These are phyloP conservation scores for Claviceps humidiphila DNA, from an alignment of 2,329 filamentous ascomycete genomes.

Conservation along the genomic window DNA sequence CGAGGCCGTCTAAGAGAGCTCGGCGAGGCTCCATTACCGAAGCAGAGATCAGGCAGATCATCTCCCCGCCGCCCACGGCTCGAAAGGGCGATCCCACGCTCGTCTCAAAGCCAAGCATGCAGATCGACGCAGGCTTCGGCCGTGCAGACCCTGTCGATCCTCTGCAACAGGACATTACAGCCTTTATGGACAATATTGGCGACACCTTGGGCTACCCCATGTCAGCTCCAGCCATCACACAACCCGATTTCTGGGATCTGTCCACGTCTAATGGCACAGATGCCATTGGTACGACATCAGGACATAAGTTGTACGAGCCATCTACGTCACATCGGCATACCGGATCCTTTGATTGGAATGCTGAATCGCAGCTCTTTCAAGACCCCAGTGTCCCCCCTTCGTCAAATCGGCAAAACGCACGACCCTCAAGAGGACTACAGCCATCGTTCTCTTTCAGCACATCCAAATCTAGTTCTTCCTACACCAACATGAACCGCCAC, in stretches of 20 bases:
- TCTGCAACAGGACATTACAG: constrained; percentile 35
- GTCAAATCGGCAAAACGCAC: constrained; percentile 23
- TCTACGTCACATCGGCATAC: constrained; percentile 29
- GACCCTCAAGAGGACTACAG: constrained; percentile 27
- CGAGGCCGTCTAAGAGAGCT: constrained; percentile 27
- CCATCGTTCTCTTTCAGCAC: constrained; percentile 39
- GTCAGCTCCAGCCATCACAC: constrained; percentile 36
- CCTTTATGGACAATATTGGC: constrained; percentile 31
- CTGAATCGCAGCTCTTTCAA: constrained; percentile 41
- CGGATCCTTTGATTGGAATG: constrained; percentile 44
- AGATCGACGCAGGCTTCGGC: constrained; percentile 42
- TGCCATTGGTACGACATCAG: constrained; percentile 39
- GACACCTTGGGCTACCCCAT: constrained; percentile 49
- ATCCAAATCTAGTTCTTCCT: constrained; percentile 18
- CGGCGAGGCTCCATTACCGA: constrained; percentile 26
- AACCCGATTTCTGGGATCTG: constrained; percentile 45
- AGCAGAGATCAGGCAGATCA: constrained; percentile 32
- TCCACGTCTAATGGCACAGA: constrained; percentile 44
- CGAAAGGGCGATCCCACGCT: constrained; percentile 43
- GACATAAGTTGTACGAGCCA: constrained; percentile 28
- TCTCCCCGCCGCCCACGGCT: constrained; percentile 46
- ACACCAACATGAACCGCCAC: constrained; percentile 9
- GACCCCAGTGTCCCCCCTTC: constrained; percentile 24
- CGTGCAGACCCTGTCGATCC: constrained; percentile 36
- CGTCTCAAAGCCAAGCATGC: constrained; percentile 41